Base-by-base conservation (phyloP, 768 basidiomycete species). In the Auriculariales sp. region DNA sequence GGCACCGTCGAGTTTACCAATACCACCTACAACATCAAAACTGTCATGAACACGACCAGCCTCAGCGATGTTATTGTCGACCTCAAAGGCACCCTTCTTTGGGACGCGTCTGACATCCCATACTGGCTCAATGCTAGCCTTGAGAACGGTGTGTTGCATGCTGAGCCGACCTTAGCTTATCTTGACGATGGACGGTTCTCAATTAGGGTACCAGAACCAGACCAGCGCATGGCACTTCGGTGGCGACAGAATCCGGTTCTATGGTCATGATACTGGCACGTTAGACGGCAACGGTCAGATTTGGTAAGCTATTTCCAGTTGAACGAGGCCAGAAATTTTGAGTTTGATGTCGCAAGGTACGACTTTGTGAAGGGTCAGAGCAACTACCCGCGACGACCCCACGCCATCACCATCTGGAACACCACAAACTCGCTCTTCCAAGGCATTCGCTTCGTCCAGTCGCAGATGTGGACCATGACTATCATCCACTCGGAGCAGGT, bases 281-380 rank as follows among this genome's bases (percentile, higher is more conserved):
- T 65, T 71, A 39, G 64, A 68, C 49, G 68, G 68, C 4, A 68
- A 69, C 36, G 69, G 69, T 12, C 68, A 69, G 49, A 57, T 65
- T 2, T 71, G 69, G 39, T n/a, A n/a, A n/a, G n/a, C n/a, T n/a
- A n/a, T n/a, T n/a, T n/a, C n/a, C n/a, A n/a, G n/a, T n/a, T n/a
- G n/a, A n/a, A n/a, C n/a, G n/a, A n/a, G n/a, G n/a, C n/a, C n/a
- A n/a, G n/a, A n/a, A n/a, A n/a, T n/a, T n/a, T n/a, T n/a, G n/a
- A n/a, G n/a, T n/a, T n/a, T n/a, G n/a, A n/a, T n/a, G n/a, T n/a
- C n/a, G n/a, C n/a, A n/a, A n/a, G n/a, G n/a, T 71, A 71, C 51
- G 61, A 64, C 48, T 63, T 62, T 48, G 62, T 65, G 3, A 59
- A 68, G n/a, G 66, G 66, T 30, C 58, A 61, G 22, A 64, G 63